Conservation (phyloP, 2,329 filamentous ascomycete species). For the Ophiostoma himal-ulmi region DNA sequence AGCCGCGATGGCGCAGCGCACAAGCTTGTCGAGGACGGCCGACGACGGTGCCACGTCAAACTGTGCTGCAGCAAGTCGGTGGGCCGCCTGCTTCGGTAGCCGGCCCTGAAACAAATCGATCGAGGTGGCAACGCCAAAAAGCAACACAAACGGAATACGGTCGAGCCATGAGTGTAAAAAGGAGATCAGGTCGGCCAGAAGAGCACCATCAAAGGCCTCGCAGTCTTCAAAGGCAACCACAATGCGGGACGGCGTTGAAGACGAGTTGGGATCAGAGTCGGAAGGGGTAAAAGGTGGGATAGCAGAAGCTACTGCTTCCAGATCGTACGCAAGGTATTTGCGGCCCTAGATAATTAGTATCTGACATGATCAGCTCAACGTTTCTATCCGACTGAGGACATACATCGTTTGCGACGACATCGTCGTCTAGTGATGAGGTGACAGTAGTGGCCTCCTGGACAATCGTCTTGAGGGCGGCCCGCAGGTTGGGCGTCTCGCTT, state of each 20-base stretch:
- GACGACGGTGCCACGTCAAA: constrained; percentile 72
- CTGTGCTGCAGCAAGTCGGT: constrained; percentile 61
- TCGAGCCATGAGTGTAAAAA: constrained; percentile 66
- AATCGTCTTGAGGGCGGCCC: constrained; percentile 64
- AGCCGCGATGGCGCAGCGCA: constrained; percentile 58
- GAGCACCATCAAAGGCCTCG: constrained; percentile 67
- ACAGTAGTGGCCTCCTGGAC: constrained; percentile 51
- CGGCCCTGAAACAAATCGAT: constrained; percentile 73
- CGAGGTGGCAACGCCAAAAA: constrained; percentile 77
- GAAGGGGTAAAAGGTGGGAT: constrained; percentile 31
- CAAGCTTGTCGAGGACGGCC: constrained; percentile 66
- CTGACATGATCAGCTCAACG: not conserved
- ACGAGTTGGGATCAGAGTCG: not conserved
- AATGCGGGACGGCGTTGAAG: constrained; percentile 49
- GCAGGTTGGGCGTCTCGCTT: constrained; percentile 66
- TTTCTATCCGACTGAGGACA: not conserved
- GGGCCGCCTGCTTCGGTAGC: constrained; percentile 61
- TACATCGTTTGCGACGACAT: constrained; percentile 39
- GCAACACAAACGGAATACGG: constrained; percentile 67
- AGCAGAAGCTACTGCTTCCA: constrained; percentile 62
- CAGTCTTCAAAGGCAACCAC: constrained; percentile 74
- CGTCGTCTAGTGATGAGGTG: constrained; percentile 44
- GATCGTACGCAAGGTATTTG: constrained; percentile 70
- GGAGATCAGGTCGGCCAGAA: constrained; percentile 66
- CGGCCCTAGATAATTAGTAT: constrained; percentile 40